Conservation (phyloP, 805 yeast genomes). For the Yarrowia deformans region DNA sequence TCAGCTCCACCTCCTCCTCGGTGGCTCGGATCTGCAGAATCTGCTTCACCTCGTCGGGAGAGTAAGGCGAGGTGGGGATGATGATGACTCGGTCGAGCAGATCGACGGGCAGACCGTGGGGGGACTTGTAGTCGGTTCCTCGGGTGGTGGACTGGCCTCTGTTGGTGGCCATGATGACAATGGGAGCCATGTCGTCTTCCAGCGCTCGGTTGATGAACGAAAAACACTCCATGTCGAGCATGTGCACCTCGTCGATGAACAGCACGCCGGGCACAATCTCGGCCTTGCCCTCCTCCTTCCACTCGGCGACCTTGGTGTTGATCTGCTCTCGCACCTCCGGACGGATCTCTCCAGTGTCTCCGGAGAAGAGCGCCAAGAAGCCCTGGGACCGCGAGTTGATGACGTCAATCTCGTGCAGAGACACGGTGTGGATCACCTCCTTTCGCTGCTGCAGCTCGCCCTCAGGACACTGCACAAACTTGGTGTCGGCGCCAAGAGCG, state of each 20-base stretch:
- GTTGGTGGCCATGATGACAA: constrained; percentile 97
- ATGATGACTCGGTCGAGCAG: constrained; percentile 92
- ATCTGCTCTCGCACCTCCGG: constrained; percentile 96
- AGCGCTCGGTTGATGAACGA: constrained; percentile 94
- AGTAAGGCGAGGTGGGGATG: constrained; percentile 82
- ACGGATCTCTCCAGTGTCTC: constrained; percentile 97
- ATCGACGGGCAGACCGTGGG: constrained; percentile 98
- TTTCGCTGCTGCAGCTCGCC: constrained; percentile 97
- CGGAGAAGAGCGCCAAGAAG: constrained; percentile 91
- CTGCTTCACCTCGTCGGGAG: constrained; percentile 81
- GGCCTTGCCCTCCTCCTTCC: constrained; percentile 99
- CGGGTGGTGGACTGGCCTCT: constrained; percentile 93
- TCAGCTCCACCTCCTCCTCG: constrained; percentile 89
- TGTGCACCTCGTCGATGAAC: constrained; percentile 97
- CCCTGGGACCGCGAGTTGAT: constrained; percentile 98
- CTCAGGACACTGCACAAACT: constrained; percentile 97
- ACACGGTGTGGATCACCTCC: constrained; percentile 97
- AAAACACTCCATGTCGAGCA: constrained; percentile 96
- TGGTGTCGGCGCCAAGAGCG: constrained; percentile 98
- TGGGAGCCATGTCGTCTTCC: constrained; percentile 96
- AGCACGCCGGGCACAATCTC: constrained; percentile 95
- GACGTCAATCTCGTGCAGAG: constrained; percentile 96
- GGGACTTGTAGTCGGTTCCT: constrained; percentile 91
- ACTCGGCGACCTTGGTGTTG: constrained; percentile 94
- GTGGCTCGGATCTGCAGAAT: constrained; percentile 89